Percentiles rank a stretch among this genome's conserved stretches.
Evolutionary conservation across 768 basidiomycete genomes (phyloP).

Genomic region (Crepidotus variabilis): DNA sequence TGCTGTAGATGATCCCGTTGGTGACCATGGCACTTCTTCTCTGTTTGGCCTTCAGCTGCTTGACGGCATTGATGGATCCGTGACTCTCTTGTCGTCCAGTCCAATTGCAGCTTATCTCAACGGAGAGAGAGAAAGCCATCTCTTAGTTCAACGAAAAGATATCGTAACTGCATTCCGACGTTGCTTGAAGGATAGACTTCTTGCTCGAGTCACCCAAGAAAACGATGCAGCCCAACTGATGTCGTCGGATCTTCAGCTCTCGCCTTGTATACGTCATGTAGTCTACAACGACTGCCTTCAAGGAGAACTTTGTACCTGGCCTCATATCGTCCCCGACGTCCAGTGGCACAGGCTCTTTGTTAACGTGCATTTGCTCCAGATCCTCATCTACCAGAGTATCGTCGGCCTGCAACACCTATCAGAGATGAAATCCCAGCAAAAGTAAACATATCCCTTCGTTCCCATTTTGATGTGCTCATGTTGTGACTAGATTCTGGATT

Average conservation of each 20-base stretch:
- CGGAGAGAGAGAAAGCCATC: not conserved
- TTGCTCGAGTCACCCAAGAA: conserved; percentile 11
- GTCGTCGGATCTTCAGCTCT: not conserved
- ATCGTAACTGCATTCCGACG: not conserved
- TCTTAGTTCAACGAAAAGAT: not conserved
- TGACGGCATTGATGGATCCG: conserved; percentile 18
- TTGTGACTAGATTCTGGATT: conserved; percentile 38
- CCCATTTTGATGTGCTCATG: not conserved
- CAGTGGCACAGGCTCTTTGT: conserved; percentile 39
- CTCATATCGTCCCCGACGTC: conserved; percentile 28
- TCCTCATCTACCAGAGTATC: conserved; percentile 39
- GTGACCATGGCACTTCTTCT: conserved; percentile 17
- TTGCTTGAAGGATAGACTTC: conserved; percentile 8
- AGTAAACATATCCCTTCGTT: conserved; percentile 9
- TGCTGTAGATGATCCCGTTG: conserved; percentile 24
- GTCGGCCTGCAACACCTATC: conserved; percentile 13
- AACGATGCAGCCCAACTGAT: conserved; percentile 5
- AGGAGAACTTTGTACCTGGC: conserved; percentile 26
- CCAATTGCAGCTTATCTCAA: not conserved
- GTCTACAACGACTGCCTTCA: conserved; percentile 27
- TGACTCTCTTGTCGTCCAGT: conserved; percentile 19
- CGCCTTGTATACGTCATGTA: conserved; percentile 22
- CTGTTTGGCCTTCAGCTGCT: conserved; percentile 31
- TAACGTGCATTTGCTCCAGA: conserved; percentile 44
- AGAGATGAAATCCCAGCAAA: conserved; percentile 12